phyloP scores from a whole-genome alignment of 1,284 basidiomycete species.

The Trichosporon asahii region DNA sequence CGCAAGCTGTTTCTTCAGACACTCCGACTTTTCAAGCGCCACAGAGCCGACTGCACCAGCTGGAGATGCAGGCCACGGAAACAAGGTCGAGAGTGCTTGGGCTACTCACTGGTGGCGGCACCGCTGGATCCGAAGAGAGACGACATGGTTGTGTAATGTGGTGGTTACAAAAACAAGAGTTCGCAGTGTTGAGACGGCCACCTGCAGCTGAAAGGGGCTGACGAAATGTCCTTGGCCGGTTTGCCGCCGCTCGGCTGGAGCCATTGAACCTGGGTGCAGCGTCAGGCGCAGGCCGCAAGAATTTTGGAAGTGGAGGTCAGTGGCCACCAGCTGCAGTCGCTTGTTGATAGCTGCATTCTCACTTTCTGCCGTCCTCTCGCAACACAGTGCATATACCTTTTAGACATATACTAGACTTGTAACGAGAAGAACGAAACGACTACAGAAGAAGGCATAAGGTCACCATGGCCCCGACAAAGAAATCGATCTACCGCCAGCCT shows the following conservation, averaged over 20 bases:
- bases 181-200: neutral
- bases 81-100: neutral
- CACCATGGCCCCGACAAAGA: slow-evolving; percentile 56
- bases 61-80: neutral
- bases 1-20: neutral
- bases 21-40: neutral
- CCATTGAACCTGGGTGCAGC: neutral
- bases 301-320: slow-evolving; percentile 18
- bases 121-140: slow-evolving; percentile 18
- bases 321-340: neutral
- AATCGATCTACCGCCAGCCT: slow-evolving; percentile 82
- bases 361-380: neutral
- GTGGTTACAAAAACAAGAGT: neutral
- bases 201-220: neutral
- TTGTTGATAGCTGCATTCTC: neutral
- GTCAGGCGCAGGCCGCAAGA: slow-evolving; percentile 9
- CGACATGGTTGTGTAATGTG: slow-evolving; percentile 6
- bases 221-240: neutral
- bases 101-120: slow-evolving; percentile 9
- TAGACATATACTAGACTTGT: neutral
- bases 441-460: neutral
- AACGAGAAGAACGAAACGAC: neutral
- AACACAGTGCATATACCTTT: neutral
- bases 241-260: slow-evolving; percentile 9
- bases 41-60: neutral